These are phyloP conservation scores for Globisporangium sylvaticum DNA, from an alignment of 352 stramenopile genomes.

Conservation along the genomic window DNA sequence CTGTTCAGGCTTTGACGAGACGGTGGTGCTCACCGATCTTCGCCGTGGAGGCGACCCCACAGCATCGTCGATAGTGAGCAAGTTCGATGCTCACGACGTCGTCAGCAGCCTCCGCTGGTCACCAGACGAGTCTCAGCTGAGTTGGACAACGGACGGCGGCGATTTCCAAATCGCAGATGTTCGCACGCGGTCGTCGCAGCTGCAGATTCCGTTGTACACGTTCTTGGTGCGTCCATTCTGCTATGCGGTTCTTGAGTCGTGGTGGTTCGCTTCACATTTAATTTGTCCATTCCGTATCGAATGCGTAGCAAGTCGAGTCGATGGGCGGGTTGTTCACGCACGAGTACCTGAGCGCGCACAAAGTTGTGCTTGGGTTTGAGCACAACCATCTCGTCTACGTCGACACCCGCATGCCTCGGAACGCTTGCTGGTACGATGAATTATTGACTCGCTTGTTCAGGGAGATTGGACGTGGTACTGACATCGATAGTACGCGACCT, in stretches of 20 bases:
- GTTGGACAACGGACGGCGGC: conserved; percentile 80
- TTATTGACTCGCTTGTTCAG: neutral
- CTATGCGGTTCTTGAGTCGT: neutral
- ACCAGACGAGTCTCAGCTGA: conserved; percentile 40
- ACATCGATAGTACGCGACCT: neutral
- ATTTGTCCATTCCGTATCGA: neutral
- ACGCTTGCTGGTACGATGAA: conserved; percentile 40
- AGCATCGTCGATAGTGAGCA: conserved; percentile 34
- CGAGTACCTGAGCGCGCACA: conserved; percentile 52
- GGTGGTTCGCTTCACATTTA: neutral
- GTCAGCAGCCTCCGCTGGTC: conserved; percentile 80
- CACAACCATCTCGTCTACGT: conserved; percentile 53
- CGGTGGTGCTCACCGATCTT: conserved; percentile 68
- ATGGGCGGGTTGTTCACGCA: conserved; percentile 70
- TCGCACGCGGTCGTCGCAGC: conserved; percentile 30
- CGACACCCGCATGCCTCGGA: conserved; percentile 57
- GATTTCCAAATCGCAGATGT: conserved; percentile 67
- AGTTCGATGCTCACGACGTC: conserved; percentile 72
- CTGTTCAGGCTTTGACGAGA: conserved; percentile 70
- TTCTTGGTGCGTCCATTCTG: conserved; percentile 22
- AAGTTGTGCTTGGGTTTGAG: conserved; percentile 67
- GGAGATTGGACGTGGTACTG: neutral
- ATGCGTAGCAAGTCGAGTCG: conserved; percentile 27
- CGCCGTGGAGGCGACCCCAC: conserved; percentile 33
- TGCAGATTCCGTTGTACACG: conserved; percentile 32